A percentile compares a stretch with the other conserved stretches of the same genome.
Evolutionary conservation across 305 asterid genomes (phyloP).

Genomic region (Fraxinus greggii): DNA sequence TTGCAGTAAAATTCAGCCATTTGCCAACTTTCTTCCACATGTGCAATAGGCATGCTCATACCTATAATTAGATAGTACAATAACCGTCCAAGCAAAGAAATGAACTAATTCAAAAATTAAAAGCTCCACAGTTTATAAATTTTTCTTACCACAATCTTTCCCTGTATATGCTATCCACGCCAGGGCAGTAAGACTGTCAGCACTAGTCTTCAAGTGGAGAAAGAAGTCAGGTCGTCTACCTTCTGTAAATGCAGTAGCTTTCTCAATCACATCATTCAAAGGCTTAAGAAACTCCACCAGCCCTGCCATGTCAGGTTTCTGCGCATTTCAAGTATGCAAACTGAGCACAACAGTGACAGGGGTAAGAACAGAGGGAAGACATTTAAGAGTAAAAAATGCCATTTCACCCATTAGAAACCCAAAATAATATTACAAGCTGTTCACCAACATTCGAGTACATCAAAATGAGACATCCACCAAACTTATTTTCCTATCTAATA

Average conservation of each 20-base stretch:
- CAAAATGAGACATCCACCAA: not conserved
- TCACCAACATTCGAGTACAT: constrained; percentile 14
- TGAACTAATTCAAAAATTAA: not conserved
- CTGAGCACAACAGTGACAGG: constrained; percentile 14
- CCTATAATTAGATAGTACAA: constrained; percentile 44
- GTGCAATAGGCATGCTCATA: constrained; percentile 95
- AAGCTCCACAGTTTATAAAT: not conserved
- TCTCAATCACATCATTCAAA: constrained; percentile 62
- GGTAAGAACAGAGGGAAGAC: not conserved
- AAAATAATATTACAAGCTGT: not conserved
- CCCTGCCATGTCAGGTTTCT: constrained; percentile 88
- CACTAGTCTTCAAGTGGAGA: constrained; percentile 87
- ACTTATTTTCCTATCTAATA: not conserved
- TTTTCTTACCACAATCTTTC: constrained; percentile 76
- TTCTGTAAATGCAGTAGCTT: constrained; percentile 75
- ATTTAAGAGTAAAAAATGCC: not conserved
- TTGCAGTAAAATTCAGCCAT: constrained; percentile 95
- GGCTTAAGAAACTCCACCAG: constrained; percentile 83
- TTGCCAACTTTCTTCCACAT: constrained; percentile 98
- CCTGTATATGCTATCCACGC: constrained; percentile 96
- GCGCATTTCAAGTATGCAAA: constrained; percentile 29
- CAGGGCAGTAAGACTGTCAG: constrained; percentile 81
- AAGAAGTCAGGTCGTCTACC: constrained; percentile 78
- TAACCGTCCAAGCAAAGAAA: constrained; percentile 4
- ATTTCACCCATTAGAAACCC: not conserved